Evolutionary conservation across 495 filamentous ascomycete genomes (phyloP).

Genomic region (Talaromyces ruber): DNA sequence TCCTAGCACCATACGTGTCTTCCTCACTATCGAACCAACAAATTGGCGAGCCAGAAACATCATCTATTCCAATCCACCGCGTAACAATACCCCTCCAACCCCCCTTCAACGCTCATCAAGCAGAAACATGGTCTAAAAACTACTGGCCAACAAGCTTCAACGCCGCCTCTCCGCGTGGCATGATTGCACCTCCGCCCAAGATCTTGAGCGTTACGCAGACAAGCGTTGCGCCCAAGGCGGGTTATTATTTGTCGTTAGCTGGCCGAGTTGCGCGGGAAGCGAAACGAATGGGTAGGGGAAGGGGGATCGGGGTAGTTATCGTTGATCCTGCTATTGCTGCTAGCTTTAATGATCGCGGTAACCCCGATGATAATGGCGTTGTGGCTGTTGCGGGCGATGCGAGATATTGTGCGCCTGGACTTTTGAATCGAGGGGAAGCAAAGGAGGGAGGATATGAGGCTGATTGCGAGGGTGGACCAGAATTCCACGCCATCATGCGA

Average conservation of each 20-base stretch:
- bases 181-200: constrained; percentile 37
- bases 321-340: constrained; percentile 48
- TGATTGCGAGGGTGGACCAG: constrained; percentile 45
- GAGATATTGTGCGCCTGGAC: constrained; percentile 43
- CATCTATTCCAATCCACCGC: constrained; percentile 22
- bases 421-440: neutral
- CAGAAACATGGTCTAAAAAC: constrained; percentile 61
- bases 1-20: constrained; percentile 29
- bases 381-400: constrained; percentile 73
- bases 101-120: constrained; percentile 67
- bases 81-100: constrained; percentile 64
- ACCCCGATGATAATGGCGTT: constrained; percentile 29
- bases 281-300: constrained; percentile 48
- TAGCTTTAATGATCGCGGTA: neutral
- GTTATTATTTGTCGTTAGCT: constrained; percentile 62
- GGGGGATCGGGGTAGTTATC: constrained; percentile 72
- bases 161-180: constrained; percentile 50
- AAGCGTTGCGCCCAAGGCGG: constrained; percentile 45
- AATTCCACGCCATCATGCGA: constrained; percentile 76
- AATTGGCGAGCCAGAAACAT: constrained; percentile 25
- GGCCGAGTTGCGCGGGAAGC: constrained; percentile 50
- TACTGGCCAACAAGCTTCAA: constrained; percentile 91
- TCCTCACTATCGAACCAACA: neutral
- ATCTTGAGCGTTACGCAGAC: constrained; percentile 48
- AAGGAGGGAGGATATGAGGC: constrained; percentile 17